Base-by-base conservation (phyloP, 176 grass and related monocot genomes). In the Raddia guianensis region DNA sequence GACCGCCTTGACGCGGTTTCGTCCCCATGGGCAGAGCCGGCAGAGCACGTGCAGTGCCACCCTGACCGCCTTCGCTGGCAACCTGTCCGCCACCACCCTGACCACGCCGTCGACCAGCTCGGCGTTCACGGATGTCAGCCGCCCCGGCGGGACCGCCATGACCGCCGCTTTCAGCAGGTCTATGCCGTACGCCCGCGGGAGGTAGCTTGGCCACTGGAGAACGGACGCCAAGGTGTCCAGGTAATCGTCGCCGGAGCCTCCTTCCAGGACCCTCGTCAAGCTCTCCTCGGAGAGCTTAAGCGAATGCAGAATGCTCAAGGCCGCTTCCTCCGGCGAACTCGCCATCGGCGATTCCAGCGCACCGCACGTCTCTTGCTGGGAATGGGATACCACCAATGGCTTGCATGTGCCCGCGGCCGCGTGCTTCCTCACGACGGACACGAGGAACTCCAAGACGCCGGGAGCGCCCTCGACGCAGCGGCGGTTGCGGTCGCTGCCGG, bases 401-500 rank as follows among this genome's bases (percentile, higher is more conserved):
- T 10, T 58, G 10, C 13, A 33, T 0, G 6, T 8, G 13, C 45
- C 40, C 5, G 15, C 11, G 9, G 32, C 50, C 8, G 44, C 58
- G 55, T 48, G 57, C 15, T 67, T 73, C 80, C 74, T 86, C n/a
- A 94, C 12, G 55, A 91, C 43, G 49, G 86, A 91, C 5, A 86
- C 42, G 49, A 94, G 87, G 72, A 91, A 86, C 15, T 86, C 67
- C 7, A 91, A 83, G 5, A 68, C 83, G 27, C 89, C 80, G 3
- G 86, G 61, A 2, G 44, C 15, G 56, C 45, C 86, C 87, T 89
- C 84, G 60, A 89, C 85, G 77, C 85, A 81, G 5, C 88, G 80
- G 3, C 87, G 87, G 84, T 84, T 95, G 8, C 88, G 82, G 34
- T 95, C 96, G 83, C 90, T 91, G 72, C 93, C 90, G 34, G 21